phyloP scores from a whole-genome alignment of 2,329 filamentous ascomycete species.

The Aspergillus caelatus region DNA sequence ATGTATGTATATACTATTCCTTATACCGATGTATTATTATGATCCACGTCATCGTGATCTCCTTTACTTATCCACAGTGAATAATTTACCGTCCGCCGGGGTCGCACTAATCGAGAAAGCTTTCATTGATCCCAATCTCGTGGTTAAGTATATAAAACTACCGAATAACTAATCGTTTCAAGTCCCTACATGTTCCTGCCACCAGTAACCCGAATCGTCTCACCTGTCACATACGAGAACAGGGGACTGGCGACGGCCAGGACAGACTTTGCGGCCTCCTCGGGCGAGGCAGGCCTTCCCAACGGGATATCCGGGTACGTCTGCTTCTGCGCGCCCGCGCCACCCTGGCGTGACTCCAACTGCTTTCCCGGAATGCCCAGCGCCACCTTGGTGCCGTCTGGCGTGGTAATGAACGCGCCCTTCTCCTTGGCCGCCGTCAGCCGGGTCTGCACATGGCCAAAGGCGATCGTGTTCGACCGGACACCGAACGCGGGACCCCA shows the following conservation, averaged over 20 bases:
- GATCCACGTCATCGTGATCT: neutral
- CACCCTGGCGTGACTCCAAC: constrained; percentile 32
- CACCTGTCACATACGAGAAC: constrained; percentile 82
- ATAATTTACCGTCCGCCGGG: neutral
- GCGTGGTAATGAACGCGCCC: constrained; percentile 75
- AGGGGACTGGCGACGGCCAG: constrained; percentile 79
- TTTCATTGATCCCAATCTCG: neutral
- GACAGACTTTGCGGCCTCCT: constrained; percentile 77
- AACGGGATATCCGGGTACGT: constrained; percentile 74
- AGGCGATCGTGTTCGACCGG: constrained; percentile 79
- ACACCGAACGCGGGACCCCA: constrained; percentile 87
- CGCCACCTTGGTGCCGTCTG: constrained; percentile 74
- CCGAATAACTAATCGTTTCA: neutral
- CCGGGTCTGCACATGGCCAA: constrained; percentile 78
- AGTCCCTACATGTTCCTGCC: constrained; percentile 63
- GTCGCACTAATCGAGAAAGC: neutral
- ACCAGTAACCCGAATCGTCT: constrained; percentile 85
- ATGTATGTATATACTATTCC: constrained; percentile 2
- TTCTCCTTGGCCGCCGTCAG: constrained; percentile 83
- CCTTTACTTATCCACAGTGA: neutral
- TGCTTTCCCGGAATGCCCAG: constrained; percentile 72
- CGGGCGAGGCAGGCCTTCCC: constrained; percentile 73
- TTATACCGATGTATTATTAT: constrained; percentile 1
- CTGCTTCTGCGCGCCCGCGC: constrained; percentile 35
- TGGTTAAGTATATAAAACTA: neutral